Conservation (phyloP, 2,329 filamentous ascomycete genomes). For the Triangularia verruculosa region DNA sequence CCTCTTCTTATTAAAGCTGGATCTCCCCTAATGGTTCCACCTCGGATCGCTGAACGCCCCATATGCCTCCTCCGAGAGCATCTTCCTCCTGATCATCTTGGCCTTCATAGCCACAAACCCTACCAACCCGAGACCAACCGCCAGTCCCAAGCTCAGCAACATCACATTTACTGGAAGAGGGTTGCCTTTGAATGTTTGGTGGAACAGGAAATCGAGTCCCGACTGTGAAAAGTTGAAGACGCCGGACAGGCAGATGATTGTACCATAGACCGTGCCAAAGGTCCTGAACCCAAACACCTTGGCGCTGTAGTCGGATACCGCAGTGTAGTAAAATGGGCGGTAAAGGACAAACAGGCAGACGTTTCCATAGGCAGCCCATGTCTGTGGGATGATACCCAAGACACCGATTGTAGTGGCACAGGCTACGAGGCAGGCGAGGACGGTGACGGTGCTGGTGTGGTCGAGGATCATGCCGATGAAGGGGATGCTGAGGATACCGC, state of each 20-base stretch:
- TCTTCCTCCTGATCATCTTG: constrained; percentile 35
- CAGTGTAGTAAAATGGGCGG: constrained; percentile 86
- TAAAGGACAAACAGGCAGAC: constrained; percentile 79
- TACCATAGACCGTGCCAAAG: constrained; percentile 90
- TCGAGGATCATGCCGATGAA: constrained; percentile 83
- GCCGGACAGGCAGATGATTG: constrained; percentile 83
- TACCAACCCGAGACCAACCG: constrained; percentile 65
- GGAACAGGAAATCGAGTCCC: constrained; percentile 74
- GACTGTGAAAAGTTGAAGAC: constrained; percentile 82
- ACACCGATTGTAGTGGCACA: constrained; percentile 73
- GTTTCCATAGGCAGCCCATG: constrained; percentile 71
- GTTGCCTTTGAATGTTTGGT: constrained; percentile 66
- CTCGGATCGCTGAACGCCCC: constrained; percentile 25
- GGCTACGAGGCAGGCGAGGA: constrained; percentile 67
- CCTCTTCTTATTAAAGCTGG: neutral
- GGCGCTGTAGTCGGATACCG: constrained; percentile 82
- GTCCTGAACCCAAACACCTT: constrained; percentile 92
- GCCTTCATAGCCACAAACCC: constrained; percentile 56
- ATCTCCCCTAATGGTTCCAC: constrained; percentile 5
- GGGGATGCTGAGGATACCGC: constrained; percentile 79
- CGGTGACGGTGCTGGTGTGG: constrained; percentile 67
- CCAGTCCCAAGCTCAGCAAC: constrained; percentile 58
- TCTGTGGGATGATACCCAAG: constrained; percentile 68
- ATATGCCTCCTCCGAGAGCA: constrained; percentile 34
- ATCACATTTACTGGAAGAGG: constrained; percentile 75